phyloP scores from a whole-genome alignment of 2,329 filamentous ascomycete species.

The Diplodia sapinea region DNA sequence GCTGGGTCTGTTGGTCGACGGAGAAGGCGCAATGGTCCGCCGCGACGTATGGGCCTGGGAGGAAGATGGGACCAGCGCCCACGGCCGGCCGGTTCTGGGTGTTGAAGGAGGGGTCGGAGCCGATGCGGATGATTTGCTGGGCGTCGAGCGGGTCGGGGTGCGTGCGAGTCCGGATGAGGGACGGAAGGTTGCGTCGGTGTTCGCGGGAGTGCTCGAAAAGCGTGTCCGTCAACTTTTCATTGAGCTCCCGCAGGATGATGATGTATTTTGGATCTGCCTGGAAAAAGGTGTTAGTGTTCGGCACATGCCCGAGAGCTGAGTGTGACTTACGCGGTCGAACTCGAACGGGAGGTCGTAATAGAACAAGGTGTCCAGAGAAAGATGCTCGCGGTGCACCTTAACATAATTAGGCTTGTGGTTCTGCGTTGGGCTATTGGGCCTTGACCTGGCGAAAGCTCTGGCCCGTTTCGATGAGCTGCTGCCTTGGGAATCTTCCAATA shows the following conservation, averaged over 20 bases:
- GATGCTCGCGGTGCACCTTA: conserved; percentile 18
- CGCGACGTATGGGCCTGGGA: conserved; percentile 4
- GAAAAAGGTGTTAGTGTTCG: neutral
- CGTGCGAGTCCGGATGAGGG: neutral
- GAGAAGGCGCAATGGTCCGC: conserved; percentile 17
- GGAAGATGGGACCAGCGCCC: neutral
- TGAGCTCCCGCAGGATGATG: conserved; percentile 13
- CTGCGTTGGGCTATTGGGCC: conserved; percentile 5
- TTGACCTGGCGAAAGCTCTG: conserved; percentile 2
- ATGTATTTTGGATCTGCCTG: conserved; percentile 14
- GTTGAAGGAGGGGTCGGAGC: conserved; percentile 15
- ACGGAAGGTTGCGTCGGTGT: conserved; percentile 5
- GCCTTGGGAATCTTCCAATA: neutral
- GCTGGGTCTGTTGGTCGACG: neutral
- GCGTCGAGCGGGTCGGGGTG: neutral
- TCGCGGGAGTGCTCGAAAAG: conserved; percentile 14
- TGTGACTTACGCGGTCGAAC: neutral
- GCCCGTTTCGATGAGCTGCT: neutral
- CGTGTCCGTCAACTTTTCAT: neutral
- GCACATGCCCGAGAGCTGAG: neutral
- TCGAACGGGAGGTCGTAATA: conserved; percentile 29
- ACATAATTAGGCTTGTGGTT: neutral
- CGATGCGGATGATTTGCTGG: neutral
- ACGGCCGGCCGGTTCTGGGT: neutral
- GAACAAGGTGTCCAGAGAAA: conserved; percentile 23